A percentile compares a stretch with the other conserved stretches of the same genome.
Evolutionary conservation across 2,329 filamentous ascomycete genomes (phyloP).

Genomic region (Elsinoe perseae): DNA sequence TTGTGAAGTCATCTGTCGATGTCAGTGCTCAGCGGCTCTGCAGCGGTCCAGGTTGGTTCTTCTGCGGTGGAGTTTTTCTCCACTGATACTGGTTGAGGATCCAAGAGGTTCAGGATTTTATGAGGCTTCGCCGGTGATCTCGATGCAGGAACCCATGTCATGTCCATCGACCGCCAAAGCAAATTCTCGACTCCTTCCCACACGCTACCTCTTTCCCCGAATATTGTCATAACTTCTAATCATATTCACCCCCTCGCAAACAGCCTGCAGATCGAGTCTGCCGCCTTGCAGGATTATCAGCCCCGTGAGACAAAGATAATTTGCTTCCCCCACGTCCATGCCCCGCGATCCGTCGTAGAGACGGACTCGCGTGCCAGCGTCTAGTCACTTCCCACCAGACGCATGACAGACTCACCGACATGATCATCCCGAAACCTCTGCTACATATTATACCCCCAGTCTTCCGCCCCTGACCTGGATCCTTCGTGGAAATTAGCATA

Average conservation of each 20-base stretch:
- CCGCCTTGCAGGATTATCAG: conserved; percentile 1
- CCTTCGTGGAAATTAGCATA: conserved; percentile 1
- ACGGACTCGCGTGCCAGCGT: conserved; percentile 6
- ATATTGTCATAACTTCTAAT: background rate
- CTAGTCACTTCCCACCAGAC: conserved; percentile 4
- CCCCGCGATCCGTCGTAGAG: background rate
- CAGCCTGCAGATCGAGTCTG: background rate
- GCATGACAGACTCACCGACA: conserved; percentile 13
- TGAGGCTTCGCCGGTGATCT: conserved; percentile 1
- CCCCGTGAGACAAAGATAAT: conserved; percentile 1
- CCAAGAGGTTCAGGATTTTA: background rate
- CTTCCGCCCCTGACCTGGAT: background rate
- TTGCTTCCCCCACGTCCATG: background rate
- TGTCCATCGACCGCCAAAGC: background rate
- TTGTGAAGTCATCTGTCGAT: background rate
- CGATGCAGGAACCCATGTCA: conserved; percentile 8
- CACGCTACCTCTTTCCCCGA: background rate
- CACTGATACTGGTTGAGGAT: background rate
- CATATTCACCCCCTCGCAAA: background rate
- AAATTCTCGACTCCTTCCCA: background rate
- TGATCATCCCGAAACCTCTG: background rate
- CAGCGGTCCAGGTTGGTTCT: background rate
- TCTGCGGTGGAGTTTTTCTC: background rate
- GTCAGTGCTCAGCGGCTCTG: background rate
- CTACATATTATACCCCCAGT: background rate